Evolutionary conservation across 768 basidiomycete genomes (phyloP).

Genomic region (Naganishia randhawae): DNA sequence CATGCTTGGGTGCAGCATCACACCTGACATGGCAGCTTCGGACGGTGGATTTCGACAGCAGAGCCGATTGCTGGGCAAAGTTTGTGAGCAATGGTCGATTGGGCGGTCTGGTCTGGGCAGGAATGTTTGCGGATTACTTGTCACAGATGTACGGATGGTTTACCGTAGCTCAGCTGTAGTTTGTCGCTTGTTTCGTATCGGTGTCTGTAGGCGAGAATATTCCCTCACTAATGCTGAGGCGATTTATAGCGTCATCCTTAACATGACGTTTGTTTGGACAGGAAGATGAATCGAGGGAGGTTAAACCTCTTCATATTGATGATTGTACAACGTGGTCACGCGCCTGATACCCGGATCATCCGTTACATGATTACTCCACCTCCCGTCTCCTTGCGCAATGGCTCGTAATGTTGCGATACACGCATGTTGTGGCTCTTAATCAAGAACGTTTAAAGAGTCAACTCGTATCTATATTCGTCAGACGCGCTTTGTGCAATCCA

Average conservation of each 20-base stretch:
- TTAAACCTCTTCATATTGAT: not conserved
- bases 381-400: not conserved
- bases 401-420: not conserved
- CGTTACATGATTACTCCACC: not conserved
- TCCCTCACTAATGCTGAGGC: not conserved
- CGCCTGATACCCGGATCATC: not conserved
- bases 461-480: constrained; percentile 88
- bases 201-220: not conserved
- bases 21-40: constrained; percentile 76
- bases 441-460: constrained; percentile 58
- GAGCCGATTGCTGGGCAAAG: constrained; percentile 81
- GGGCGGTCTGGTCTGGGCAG: constrained; percentile 83
- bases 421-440: too few species aligned
- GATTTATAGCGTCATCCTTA: not conserved
- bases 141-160: constrained; percentile 9
- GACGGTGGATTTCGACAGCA: constrained; percentile 68
- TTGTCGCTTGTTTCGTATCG: not conserved
- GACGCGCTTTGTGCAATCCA: constrained; percentile 86
- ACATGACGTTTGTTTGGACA: not conserved
- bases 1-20: constrained; percentile 65
- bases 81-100: constrained; percentile 84
- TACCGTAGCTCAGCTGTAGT: not conserved
- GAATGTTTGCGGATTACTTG: constrained; percentile 67
- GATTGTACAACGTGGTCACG: not conserved
- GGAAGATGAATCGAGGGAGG: not conserved